Evolutionary conservation across 768 basidiomycete genomes (phyloP).

Genomic region (Pulveroboletus frians): DNA sequence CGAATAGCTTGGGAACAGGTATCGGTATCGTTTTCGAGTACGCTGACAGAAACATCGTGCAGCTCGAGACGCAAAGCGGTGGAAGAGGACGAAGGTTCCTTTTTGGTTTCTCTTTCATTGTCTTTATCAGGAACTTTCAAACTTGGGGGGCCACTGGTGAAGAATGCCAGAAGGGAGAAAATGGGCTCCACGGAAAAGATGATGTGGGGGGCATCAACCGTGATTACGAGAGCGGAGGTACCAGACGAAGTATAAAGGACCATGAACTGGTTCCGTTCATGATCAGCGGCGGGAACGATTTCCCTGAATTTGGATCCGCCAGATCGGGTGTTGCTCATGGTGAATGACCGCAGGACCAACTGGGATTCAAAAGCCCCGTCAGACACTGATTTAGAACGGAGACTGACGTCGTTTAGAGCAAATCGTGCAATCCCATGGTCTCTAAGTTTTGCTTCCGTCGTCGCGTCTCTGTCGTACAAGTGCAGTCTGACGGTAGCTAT

Average conservation of each 20-base stretch:
- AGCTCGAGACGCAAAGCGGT: conserved; percentile 79
- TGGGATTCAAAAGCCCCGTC: conserved; percentile 86
- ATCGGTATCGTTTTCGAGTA: conserved; percentile 81
- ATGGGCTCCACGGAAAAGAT: conserved; percentile 92
- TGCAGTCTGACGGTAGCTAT: conserved; percentile 76
- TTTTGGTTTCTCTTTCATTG: conserved; percentile 10
- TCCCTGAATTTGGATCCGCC: conserved; percentile 85
- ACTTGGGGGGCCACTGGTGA: conserved; percentile 50
- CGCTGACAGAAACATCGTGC: conserved; percentile 81
- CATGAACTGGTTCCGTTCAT: conserved; percentile 91
- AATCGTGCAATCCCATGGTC: conserved; percentile 83
- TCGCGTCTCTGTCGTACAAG: conserved; percentile 70
- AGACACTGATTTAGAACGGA: conserved; percentile 77
- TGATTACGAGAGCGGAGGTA: conserved; percentile 62
- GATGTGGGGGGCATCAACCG: conserved; percentile 87
- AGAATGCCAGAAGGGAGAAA: conserved; percentile 83
- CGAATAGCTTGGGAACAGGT: conserved; percentile 80
- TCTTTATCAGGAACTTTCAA: conserved; percentile 12
- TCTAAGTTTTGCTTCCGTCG: conserved; percentile 51
- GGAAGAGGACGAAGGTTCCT: conserved; percentile 10
- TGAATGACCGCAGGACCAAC: conserved; percentile 83
- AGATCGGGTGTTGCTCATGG: conserved; percentile 82
- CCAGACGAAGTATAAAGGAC: conserved; percentile 79
- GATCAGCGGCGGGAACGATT: conserved; percentile 88
- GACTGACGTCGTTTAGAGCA: conserved; percentile 69